Evolutionary conservation across 2,329 filamentous ascomycete species (phyloP).

Genomic region (Camptophora hylomeconis): DNA sequence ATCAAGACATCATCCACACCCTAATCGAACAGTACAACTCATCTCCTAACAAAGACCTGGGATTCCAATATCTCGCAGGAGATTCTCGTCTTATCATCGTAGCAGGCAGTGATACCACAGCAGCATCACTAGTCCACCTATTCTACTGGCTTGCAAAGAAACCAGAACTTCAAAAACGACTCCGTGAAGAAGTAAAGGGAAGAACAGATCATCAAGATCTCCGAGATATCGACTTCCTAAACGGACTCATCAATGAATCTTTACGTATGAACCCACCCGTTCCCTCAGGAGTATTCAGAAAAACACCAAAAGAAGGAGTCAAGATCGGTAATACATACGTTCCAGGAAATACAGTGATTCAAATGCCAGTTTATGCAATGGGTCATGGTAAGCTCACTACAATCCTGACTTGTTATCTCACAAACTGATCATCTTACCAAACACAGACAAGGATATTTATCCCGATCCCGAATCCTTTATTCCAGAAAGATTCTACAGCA

Average conservation of each 20-base stretch:
- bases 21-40: conserved; percentile 17
- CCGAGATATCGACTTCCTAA: conserved; percentile 9
- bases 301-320: conserved; percentile 27
- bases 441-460: conserved; percentile 13
- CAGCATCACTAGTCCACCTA: conserved; percentile 26
- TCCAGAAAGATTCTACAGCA: conserved; percentile 27
- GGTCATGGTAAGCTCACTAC: conserved; percentile 8
- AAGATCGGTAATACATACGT: conserved; percentile 23
- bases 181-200: conserved; percentile 4
- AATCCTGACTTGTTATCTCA: neutral
- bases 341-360: conserved; percentile 20
- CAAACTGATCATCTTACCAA: conserved; percentile 1
- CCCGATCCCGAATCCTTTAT: conserved; percentile 18
- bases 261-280: conserved; percentile 30
- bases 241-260: conserved; percentile 30
- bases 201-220: too few relatives aligned
- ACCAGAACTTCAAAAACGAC: conserved; percentile 15
- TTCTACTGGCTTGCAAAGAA: conserved; percentile 27
- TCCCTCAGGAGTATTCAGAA: conserved; percentile 23
- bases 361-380: conserved; percentile 16
- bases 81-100: conserved; percentile 21
- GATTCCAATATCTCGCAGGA: conserved; percentile 18
- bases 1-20: conserved; percentile 18
- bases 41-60: conserved; percentile 8
- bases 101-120: conserved; percentile 28